A percentile compares a stretch with the other conserved stretches of the same genome.
These are phyloP conservation scores for Hansfordia pulvinata DNA, from an alignment of 2,329 filamentous ascomycete species.

Conservation along the genomic window DNA sequence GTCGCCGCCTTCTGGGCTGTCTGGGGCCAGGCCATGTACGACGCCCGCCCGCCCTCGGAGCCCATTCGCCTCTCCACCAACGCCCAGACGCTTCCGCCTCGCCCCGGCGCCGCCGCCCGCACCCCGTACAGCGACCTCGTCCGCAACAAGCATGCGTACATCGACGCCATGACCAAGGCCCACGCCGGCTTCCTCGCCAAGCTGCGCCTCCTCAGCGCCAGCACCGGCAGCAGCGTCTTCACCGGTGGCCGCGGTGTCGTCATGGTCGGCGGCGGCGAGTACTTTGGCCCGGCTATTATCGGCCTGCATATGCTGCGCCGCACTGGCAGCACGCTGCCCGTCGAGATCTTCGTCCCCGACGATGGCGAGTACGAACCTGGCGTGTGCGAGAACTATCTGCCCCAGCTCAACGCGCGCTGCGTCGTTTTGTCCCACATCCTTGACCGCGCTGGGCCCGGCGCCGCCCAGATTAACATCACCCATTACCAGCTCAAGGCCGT, in stretches of 20 bases:
- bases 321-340: slow-evolving; percentile 21
- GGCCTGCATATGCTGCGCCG: slow-evolving; percentile 24
- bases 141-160: neutral
- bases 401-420: slow-evolving; percentile 22
- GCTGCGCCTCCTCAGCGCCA: neutral
- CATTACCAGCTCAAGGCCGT: slow-evolving; percentile 33
- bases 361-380: slow-evolving; percentile 19
- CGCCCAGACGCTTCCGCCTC: slow-evolving; percentile 1
- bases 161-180: slow-evolving; percentile 1
- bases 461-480: slow-evolving; percentile 18
- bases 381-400: slow-evolving; percentile 22
- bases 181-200: slow-evolving; percentile 1
- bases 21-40: slow-evolving; percentile 3
- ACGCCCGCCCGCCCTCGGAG: neutral
- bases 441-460: too few species aligned
- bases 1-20: slow-evolving; percentile 3
- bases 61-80: neutral
- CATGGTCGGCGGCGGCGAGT: slow-evolving; percentile 9
- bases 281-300: slow-evolving; percentile 22
- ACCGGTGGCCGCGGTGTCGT: slow-evolving; percentile 3
- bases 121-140: slow-evolving; percentile 2
- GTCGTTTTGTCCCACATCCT: slow-evolving; percentile 26
- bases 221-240: slow-evolving; percentile 1
- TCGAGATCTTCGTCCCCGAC: slow-evolving; percentile 25
- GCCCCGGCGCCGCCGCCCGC: neutral